phyloP scores from a whole-genome alignment of 1,284 basidiomycete genomes.

The Golubevia sp. region DNA sequence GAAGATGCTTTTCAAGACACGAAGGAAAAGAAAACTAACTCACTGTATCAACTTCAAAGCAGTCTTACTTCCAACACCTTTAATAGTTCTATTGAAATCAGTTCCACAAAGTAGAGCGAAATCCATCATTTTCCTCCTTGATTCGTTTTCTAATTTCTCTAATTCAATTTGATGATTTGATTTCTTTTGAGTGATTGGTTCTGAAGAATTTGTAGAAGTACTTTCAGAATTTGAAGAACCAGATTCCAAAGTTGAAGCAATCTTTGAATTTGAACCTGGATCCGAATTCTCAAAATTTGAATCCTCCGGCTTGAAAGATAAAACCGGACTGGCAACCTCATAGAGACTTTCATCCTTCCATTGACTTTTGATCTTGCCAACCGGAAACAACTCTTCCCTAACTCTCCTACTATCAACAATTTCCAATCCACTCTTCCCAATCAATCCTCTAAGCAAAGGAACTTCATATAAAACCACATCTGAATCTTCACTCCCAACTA shows the following conservation, averaged over 20 bases:
- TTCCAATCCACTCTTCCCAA: slow-evolving; percentile 33
- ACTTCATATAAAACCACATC: slow-evolving; percentile 56
- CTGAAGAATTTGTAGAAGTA: no score
- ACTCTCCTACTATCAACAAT: slow-evolving; percentile 34
- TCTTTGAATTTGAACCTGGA: no score
- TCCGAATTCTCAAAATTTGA: no score
- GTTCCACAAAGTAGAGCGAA: slow-evolving; percentile 58
- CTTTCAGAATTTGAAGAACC: no score
- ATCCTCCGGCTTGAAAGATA: no score
- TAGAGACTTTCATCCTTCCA: no score
- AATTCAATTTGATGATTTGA: no score
- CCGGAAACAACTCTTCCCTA: slow-evolving; percentile 23
- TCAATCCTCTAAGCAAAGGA: slow-evolving; percentile 44
- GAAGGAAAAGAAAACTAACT: background rate
- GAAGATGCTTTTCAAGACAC: slow-evolving; percentile 18
- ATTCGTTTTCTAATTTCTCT: slow-evolving; percentile 10
- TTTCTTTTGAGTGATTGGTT: no score
- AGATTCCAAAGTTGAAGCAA: no score
- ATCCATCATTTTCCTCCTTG: slow-evolving; percentile 34
- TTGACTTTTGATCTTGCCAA: background rate
- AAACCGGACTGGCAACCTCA: no score
- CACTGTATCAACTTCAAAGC: slow-evolving; percentile 29
- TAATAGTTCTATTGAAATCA: slow-evolving; percentile 54
- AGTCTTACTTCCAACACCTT: slow-evolving; percentile 38
- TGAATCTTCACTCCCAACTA: slow-evolving; percentile 56